phyloP scores from a whole-genome alignment of 2,329 filamentous ascomycete species.

The Claviceps quebecensis region DNA sequence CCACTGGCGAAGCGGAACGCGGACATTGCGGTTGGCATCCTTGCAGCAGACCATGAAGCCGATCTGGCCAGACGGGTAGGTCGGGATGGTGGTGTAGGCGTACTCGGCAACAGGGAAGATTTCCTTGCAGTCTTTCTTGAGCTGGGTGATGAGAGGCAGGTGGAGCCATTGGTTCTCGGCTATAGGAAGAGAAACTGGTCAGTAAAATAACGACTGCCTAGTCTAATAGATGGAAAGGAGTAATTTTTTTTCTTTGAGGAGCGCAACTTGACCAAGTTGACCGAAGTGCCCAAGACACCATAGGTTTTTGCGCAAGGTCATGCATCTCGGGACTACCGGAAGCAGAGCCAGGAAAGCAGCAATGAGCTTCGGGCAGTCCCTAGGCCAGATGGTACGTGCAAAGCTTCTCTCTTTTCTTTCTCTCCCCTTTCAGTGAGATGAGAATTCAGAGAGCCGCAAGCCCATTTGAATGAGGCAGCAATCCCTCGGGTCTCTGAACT shows the following conservation, averaged over 20 bases:
- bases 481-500: neutral
- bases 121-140: constrained; percentile 93
- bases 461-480: neutral
- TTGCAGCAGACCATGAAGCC: constrained; percentile 99
- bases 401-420: neutral
- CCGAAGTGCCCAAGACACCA: neutral
- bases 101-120: constrained; percentile 98
- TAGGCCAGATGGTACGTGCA: constrained; percentile 12
- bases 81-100: constrained; percentile 97
- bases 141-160: constrained; percentile 78
- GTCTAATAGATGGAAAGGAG: neutral
- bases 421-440: constrained; percentile 1
- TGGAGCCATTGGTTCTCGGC: constrained; percentile 99
- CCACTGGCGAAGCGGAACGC: constrained; percentile 72
- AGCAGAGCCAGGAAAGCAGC: constrained; percentile 23
- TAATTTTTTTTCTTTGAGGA: neutral
- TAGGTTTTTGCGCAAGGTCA: neutral
- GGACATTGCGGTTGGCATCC: constrained; percentile 72
- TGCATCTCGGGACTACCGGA: constrained; percentile 23
- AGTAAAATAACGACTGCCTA: constrained; percentile 6
- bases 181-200: constrained; percentile 24
- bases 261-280: neutral
- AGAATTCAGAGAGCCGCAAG: constrained; percentile 1
- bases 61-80: constrained; percentile 97
- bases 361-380: constrained; percentile 23